Evolutionary conservation across 2,329 filamentous ascomycete genomes (phyloP), one percentile per base, ranked within the genome.

Genomic region (Chaetomium olivaceum): DNA sequence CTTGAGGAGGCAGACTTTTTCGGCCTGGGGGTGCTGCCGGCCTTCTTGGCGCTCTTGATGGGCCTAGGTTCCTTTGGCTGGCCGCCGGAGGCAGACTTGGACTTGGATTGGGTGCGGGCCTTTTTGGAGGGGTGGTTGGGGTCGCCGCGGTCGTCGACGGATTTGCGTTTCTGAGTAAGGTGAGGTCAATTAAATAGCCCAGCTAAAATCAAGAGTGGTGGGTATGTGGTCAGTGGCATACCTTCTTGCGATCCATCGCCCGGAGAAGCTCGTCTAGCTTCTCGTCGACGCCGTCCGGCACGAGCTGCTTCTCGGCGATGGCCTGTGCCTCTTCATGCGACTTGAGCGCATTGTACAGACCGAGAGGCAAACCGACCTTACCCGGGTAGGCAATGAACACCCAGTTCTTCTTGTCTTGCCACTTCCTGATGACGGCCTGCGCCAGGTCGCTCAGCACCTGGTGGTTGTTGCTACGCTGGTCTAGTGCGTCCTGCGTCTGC

Each of bases 371-470:
- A 19, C 91, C 89, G 66, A 95, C 85, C 77, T 96, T 96, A 52
- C 86, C 88, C 0, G 93, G 87, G 76, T 89, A 96, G 1, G 91
- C 89, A 74, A 95, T 91, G 74, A 98, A 89, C 51, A 86, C 89
- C 89, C 94, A 97, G 51, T 89, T 89, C 74, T 91, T 91, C 71
- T 89, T 85, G 68, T 97, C 93, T 75, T 95, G 91, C 83, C 91
- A 99, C 71, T 90, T 89, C 57, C 92, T 87, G 66, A 97, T 90
- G 14, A 94, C 84, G 3, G 89, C 86, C 77, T 95, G 91, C 0
- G 93, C 88, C 11, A 99, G 84, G 76, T 99, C 95, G 60, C 92
- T 93, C 46, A 99, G 79, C 6, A 93, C 88, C 75, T 97, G 96
- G 0, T 99, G 83, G 68, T 89, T 88, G 64, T 93, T 87, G 71